These are phyloP conservation scores for Penicillium coprophilum DNA, from an alignment of 495 filamentous ascomycete genomes.

Conservation along the genomic window DNA sequence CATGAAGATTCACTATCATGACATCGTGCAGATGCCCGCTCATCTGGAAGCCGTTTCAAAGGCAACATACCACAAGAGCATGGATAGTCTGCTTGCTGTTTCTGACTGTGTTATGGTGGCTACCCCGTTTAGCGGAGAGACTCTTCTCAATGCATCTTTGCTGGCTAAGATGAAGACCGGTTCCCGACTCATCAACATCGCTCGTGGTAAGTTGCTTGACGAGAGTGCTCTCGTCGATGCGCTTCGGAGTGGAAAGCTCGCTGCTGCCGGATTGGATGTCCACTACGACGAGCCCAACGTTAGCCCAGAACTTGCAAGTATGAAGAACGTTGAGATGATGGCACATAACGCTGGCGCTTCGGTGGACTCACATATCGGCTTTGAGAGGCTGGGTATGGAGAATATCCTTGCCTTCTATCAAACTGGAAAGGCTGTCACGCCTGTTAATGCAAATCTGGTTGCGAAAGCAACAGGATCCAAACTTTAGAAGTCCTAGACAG, in stretches of 20 bases:
- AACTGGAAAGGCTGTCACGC: slow-evolving; percentile 57
- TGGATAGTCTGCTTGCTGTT: slow-evolving; percentile 53
- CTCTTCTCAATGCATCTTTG: slow-evolving; percentile 52
- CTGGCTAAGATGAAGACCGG: slow-evolving; percentile 56
- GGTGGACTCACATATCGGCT: slow-evolving; percentile 68
- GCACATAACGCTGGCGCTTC: slow-evolving; percentile 72
- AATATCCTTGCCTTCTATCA: slow-evolving; percentile 64
- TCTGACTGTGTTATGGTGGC: slow-evolving; percentile 68
- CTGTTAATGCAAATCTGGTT: slow-evolving; percentile 62
- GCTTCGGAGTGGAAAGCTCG: slow-evolving; percentile 53
- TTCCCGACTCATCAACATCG: slow-evolving; percentile 67
- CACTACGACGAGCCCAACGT: slow-evolving; percentile 55
- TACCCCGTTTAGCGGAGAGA: slow-evolving; percentile 60
- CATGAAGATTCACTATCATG: slow-evolving; percentile 69
- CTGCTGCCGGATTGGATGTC: slow-evolving; percentile 66
- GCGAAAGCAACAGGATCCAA: slow-evolving; percentile 23
- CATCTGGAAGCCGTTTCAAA: slow-evolving; percentile 26
- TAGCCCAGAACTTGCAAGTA: slow-evolving; percentile 48
- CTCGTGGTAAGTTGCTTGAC: slow-evolving; percentile 68
- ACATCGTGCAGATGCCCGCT: slow-evolving; percentile 56
- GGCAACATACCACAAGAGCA: slow-evolving; percentile 51
- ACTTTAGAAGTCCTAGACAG: slow-evolving; percentile 1
- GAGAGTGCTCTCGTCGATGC: slow-evolving; percentile 66
- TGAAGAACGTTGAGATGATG: slow-evolving; percentile 60
- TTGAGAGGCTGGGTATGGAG: slow-evolving; percentile 71